phyloP scores from a whole-genome alignment of 768 basidiomycete genomes.

The Mycena filopes region DNA sequence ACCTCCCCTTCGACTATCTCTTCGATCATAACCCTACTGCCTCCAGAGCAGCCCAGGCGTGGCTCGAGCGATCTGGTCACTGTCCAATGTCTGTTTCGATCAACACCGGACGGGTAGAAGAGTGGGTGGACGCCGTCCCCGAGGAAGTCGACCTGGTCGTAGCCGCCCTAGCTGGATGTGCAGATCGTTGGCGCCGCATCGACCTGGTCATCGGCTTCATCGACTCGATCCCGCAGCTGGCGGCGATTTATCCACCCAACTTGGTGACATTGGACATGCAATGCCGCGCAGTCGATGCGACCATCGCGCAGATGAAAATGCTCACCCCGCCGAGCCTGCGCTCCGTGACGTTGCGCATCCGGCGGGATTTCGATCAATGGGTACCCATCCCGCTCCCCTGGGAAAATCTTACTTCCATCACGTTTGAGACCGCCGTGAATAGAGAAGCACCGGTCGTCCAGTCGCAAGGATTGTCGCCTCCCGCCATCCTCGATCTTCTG shows the following conservation, averaged over 20 bases:
- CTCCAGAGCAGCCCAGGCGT: background rate
- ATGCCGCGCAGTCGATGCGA: background rate
- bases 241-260: background rate
- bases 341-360: background rate
- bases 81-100: too few relatives aligned
- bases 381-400: slow-evolving; percentile 1
- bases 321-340: slow-evolving; percentile 2
- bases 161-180: background rate
- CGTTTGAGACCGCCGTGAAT: too few relatives aligned
- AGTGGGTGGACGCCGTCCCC: background rate
- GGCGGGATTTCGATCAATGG: background rate
- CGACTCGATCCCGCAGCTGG: background rate
- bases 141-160: background rate
- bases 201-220: background rate
- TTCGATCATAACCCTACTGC: background rate
- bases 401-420: background rate
- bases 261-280: background rate
- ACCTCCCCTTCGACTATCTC: background rate
- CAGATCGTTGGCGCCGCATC: background rate
- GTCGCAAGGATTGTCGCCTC: background rate
- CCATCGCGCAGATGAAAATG: background rate
- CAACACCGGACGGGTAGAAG: too few relatives aligned
- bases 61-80: background rate
- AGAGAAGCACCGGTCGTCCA: background rate
- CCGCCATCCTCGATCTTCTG: background rate